Evolutionary conservation across 2,329 filamentous ascomycete species (phyloP).

Genomic region (Metarhizium anisopliae): DNA sequence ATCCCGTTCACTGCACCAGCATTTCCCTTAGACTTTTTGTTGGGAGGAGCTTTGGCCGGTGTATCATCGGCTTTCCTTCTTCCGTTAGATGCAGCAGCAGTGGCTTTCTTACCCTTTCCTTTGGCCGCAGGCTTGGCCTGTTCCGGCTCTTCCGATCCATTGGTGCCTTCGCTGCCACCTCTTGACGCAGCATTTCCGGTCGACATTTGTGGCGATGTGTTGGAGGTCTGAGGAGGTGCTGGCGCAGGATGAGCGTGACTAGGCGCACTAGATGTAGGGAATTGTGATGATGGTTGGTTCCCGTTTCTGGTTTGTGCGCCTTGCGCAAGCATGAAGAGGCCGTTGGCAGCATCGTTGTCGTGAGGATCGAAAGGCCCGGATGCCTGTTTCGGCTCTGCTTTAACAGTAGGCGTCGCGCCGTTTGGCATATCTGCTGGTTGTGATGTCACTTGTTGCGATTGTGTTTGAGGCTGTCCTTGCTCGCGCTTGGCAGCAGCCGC

Average conservation of each 20-base stretch:
- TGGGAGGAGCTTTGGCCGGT: conserved; percentile 49
- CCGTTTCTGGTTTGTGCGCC: conserved; percentile 59
- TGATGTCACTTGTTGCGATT: conserved; percentile 29
- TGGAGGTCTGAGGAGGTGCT: conserved; percentile 24
- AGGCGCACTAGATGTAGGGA: conserved; percentile 35
- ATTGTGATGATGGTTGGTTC: conserved; percentile 40
- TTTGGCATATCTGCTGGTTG: conserved; percentile 45
- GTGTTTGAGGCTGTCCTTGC: conserved; percentile 26
- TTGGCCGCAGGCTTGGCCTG: conserved; percentile 56
- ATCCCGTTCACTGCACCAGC: conserved; percentile 17
- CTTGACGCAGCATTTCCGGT: conserved; percentile 39
- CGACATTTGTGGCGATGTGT: conserved; percentile 42
- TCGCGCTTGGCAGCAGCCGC: conserved; percentile 59
- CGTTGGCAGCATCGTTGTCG: conserved; percentile 92
- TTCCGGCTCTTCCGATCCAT: conserved; percentile 65
- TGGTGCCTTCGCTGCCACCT: conserved; percentile 59
- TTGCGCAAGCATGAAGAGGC: conserved; percentile 79
- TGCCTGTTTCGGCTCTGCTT: conserved; percentile 40
- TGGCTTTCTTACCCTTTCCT: conserved; percentile 60
- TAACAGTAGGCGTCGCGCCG: conserved; percentile 25
- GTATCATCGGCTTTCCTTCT: conserved; percentile 71
- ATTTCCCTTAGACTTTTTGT: conserved; percentile 60
- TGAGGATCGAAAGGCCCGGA: conserved; percentile 73
- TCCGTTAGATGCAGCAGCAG: conserved; percentile 42
- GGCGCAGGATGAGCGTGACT: conserved; percentile 40